Conservation (phyloP, 2,329 filamentous ascomycete genomes). For the Colletotrichum sansevieriae region DNA sequence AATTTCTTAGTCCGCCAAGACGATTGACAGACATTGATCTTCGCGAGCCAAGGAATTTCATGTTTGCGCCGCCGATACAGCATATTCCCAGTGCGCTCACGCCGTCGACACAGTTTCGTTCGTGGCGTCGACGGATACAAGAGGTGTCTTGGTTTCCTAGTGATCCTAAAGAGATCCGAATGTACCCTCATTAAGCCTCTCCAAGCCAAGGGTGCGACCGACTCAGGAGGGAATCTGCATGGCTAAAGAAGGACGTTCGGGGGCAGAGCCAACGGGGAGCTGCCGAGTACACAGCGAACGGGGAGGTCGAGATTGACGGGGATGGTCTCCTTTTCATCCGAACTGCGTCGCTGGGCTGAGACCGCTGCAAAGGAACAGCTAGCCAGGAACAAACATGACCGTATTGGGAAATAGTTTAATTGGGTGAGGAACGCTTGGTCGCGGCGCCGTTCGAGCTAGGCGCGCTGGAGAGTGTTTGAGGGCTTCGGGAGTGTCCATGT, state of each 20-base stretch:
- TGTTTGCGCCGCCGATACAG: not conserved
- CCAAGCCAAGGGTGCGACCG: not conserved
- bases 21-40: not conserved
- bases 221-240: conserved; percentile 1
- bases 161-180: not conserved
- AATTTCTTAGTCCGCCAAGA: not conserved
- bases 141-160: not conserved
- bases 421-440: conserved; percentile 32
- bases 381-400: conserved; percentile 27
- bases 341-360: conserved; percentile 19
- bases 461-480: conserved; percentile 25
- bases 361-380: conserved; percentile 16
- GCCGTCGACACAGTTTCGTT: not conserved
- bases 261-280: conserved; percentile 24
- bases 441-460: conserved; percentile 22
- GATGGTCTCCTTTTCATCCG: conserved; percentile 20
- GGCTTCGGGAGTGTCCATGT: conserved; percentile 22
- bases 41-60: not conserved
- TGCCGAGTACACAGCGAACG: conserved; percentile 14
- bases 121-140: not conserved
- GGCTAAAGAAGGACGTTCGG: not conserved
- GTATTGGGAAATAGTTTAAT: conserved; percentile 32
- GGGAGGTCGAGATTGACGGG: not conserved
- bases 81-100: not conserved
- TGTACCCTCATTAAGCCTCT: not conserved